These are phyloP conservation scores for Arctium lappa DNA, from an alignment of 129 eudicot species.

Conservation along the genomic window DNA sequence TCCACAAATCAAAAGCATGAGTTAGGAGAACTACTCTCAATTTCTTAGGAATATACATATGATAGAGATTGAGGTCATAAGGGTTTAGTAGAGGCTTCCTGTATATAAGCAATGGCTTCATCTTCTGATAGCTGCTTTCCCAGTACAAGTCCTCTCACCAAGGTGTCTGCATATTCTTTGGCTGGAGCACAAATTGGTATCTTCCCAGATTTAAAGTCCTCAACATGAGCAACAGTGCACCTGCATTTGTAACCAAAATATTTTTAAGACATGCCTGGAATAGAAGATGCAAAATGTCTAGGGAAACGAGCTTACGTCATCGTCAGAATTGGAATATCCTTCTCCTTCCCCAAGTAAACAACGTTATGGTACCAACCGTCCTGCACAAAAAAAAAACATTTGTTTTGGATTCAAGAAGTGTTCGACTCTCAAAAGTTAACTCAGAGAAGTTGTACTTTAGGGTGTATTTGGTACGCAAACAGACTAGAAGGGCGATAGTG, in stretches of 20 bases:
- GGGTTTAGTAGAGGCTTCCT: slow-evolving; percentile 65
- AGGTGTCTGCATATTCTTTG: slow-evolving; percentile 64
- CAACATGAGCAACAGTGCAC: slow-evolving; percentile 53
- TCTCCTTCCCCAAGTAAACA: slow-evolving; percentile 76
- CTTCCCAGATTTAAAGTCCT: slow-evolving; percentile 74
- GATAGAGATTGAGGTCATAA: slow-evolving; percentile 34
- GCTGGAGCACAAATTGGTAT: slow-evolving; percentile 54
- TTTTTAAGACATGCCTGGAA: not conserved
- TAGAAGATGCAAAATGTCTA: not conserved
- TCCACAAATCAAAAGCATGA: too few species aligned
- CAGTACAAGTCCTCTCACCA: slow-evolving; percentile 74
- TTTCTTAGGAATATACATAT: not conserved
- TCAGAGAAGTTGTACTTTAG: not conserved
- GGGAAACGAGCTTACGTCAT: slow-evolving; percentile 68
- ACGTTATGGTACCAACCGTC: slow-evolving; percentile 87
- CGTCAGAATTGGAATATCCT: slow-evolving; percentile 73
- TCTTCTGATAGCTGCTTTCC: slow-evolving; percentile 70
- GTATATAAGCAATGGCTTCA: slow-evolving; percentile 76
- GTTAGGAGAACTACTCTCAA: not conserved
- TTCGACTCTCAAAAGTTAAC: slow-evolving; percentile 4
- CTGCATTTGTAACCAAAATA: slow-evolving; percentile 32
- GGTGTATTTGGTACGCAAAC: too few species aligned
- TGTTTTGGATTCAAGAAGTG: not conserved
- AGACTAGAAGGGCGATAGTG: too few species aligned
- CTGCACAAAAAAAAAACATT: slow-evolving; percentile 34